These are phyloP conservation scores for Aspergillus heteromorphus DNA, from an alignment of 495 filamentous ascomycete genomes.

Conservation along the genomic window DNA sequence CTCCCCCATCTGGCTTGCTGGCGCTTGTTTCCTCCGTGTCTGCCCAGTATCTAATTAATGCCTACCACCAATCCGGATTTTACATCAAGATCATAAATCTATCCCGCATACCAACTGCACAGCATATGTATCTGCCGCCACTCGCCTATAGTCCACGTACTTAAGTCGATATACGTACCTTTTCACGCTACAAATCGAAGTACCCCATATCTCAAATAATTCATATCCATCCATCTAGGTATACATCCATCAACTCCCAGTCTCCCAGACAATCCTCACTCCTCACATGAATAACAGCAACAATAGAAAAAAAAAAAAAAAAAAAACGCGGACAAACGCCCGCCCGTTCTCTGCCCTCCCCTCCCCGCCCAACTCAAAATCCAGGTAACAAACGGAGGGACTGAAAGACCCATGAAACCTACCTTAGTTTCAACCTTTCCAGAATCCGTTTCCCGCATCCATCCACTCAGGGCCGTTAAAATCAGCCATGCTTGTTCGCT, in stretches of 20 bases:
- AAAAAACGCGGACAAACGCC: too few species aligned
- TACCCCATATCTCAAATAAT: too few species aligned
- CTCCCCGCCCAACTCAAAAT: constrained; percentile 15
- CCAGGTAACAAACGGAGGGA: constrained; percentile 4
- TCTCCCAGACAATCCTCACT: too few species aligned
- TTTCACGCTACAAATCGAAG: too few species aligned
- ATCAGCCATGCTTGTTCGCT: constrained; percentile 13
- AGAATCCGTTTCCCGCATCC: constrained; percentile 6
- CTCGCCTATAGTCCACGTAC: too few species aligned
- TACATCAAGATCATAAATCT: neutral
- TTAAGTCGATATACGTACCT: too few species aligned
- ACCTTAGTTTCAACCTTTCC: constrained; percentile 4
- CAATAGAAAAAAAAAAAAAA: too few species aligned
- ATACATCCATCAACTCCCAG: too few species aligned
- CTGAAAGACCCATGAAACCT: constrained; percentile 4
- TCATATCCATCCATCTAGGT: too few species aligned
- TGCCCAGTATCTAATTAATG: too few species aligned
- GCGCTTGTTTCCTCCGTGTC: neutral
- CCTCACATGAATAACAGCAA: too few species aligned
- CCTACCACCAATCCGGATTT: neutral
- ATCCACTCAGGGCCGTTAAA: constrained; percentile 11
- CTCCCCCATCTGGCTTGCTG: neutral
- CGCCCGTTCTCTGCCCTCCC: neutral
- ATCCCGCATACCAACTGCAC: neutral
- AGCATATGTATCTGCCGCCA: neutral